Evolutionary conservation across 805 yeast genomes (phyloP).

Genomic region (Hanseniaspora hatyaiensis): DNA sequence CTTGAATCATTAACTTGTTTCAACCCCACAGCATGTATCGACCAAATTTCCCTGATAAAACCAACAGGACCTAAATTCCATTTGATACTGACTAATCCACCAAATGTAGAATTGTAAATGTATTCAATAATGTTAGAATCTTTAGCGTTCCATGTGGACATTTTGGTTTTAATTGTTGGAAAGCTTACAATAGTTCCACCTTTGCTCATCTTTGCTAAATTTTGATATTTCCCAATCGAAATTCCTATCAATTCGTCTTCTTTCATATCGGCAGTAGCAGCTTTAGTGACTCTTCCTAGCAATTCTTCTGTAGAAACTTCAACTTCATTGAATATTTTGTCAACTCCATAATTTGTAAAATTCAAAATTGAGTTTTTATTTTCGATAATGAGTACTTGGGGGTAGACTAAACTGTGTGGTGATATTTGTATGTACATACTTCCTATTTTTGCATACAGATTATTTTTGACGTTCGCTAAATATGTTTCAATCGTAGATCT

Average conservation of each 20-base stretch:
- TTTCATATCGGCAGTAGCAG: constrained; percentile 35
- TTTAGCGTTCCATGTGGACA: constrained; percentile 60
- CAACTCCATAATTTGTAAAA: constrained; percentile 31
- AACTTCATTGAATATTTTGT: constrained; percentile 41
- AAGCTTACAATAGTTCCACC: constrained; percentile 76
- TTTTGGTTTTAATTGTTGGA: constrained; percentile 61
- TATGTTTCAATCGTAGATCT: constrained; percentile 27
- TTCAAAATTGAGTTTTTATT: constrained; percentile 47
- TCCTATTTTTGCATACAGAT: constrained; percentile 51
- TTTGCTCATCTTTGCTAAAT: constrained; percentile 43
- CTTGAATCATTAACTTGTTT: constrained; percentile 43
- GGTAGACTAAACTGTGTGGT: constrained; percentile 71
- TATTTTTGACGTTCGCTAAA: constrained; percentile 43
- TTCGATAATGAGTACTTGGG: constrained; percentile 56
- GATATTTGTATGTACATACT: constrained; percentile 51
- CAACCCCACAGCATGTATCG: constrained; percentile 66
- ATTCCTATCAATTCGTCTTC: constrained; percentile 38
- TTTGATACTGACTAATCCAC: constrained; percentile 77
- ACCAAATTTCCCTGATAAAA: constrained; percentile 85
- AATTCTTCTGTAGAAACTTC: constrained; percentile 52
- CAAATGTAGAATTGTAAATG: constrained; percentile 60
- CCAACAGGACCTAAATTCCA: constrained; percentile 92
- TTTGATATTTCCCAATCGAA: constrained; percentile 44
- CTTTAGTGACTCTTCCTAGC: constrained; percentile 48
- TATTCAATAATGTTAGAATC: constrained; percentile 50